These are phyloP conservation scores for Crithidia acanthocephali DNA, from an alignment of 208 protist species.

Conservation along the genomic window DNA sequence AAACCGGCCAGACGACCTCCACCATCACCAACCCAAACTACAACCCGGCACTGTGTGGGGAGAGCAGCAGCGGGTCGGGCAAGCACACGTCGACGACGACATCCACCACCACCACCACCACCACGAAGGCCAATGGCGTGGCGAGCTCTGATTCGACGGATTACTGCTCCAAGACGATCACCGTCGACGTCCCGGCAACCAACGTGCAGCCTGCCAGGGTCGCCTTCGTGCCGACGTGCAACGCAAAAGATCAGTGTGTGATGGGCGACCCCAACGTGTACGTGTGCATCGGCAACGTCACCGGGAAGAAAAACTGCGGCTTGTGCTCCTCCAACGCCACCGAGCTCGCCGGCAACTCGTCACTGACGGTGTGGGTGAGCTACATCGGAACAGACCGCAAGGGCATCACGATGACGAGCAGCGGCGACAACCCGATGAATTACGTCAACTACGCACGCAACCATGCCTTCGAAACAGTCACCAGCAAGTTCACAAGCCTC, in stretches of 20 bases:
- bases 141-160: conserved; percentile 1
- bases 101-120: conserved; percentile 1
- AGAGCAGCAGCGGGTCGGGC: neutral
- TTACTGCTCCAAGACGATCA: conserved; percentile 36
- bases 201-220: conserved; percentile 63
- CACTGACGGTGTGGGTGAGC: conserved; percentile 62
- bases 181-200: conserved; percentile 6
- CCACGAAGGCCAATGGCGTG: neutral
- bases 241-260: conserved; percentile 51
- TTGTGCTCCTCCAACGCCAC: conserved; percentile 39
- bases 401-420: conserved; percentile 50
- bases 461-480: conserved; percentile 34
- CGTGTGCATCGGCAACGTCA: conserved; percentile 64
- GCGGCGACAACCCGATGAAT: conserved; percentile 75
- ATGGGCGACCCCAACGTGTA: conserved; percentile 39
- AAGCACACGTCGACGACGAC: neutral
- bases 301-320: conserved; percentile 80
- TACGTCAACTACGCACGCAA: conserved; percentile 48
- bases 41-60: conserved; percentile 25
- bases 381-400: conserved; percentile 84
- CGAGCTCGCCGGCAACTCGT: conserved; percentile 19
- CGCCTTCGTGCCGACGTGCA: conserved; percentile 81
- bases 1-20: neutral
- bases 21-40: conserved; percentile 43
- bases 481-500: conserved; percentile 29